Evolutionary conservation across 306 rosid genomes (phyloP), one percentile per base, ranked within the genome.

Genomic region (Cotoneaster glaucophyllus): DNA sequence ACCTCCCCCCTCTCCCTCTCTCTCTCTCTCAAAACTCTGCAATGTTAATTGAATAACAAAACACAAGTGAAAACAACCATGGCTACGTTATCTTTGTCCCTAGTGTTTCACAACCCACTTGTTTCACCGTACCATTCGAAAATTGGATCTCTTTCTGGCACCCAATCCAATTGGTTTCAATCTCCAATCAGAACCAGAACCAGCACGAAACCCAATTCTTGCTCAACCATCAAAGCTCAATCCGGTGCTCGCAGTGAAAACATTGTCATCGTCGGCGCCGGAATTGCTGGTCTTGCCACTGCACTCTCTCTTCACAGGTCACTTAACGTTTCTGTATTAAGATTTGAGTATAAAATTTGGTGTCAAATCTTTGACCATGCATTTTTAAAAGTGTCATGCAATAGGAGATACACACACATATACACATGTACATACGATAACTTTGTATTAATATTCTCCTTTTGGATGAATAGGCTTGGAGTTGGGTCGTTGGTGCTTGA

Each of bases 281-380:
- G 96, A 50, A 90, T 92, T 9, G 93, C 91, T 11, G 96, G 96
- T 61, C 91, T 92, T 57, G 93, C 95, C 64, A 88, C 97, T 4
- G 90, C 96, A 3, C 81, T 92, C 5, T 86, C 97, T 45, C 97
- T 92, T 78, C 96, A 88, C 88, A 84, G 90, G 92, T 87, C 17
- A 0, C 34, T 14, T 11, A 9, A 45, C 4, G 15, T 25, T 67
- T 32, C 34, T 32, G 34, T 32, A 32, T 32, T 32, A 32, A 32
- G 5, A 32, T 32, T 32, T 32, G 34, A n/a, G n/a, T n/a, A n/a
- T n/a, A n/a, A 32, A 32, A 32, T 32, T 32, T 32, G 34, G 6
- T 32, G 34, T 32, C 34, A 32, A 32, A 32, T 37, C 41, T 37
- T 7, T 2, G 44, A 41, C 44, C 44, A 9, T 41, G 44, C 44